Conservation (phyloP, 1,139 yeast genomes). For the Taphrina deformans region DNA sequence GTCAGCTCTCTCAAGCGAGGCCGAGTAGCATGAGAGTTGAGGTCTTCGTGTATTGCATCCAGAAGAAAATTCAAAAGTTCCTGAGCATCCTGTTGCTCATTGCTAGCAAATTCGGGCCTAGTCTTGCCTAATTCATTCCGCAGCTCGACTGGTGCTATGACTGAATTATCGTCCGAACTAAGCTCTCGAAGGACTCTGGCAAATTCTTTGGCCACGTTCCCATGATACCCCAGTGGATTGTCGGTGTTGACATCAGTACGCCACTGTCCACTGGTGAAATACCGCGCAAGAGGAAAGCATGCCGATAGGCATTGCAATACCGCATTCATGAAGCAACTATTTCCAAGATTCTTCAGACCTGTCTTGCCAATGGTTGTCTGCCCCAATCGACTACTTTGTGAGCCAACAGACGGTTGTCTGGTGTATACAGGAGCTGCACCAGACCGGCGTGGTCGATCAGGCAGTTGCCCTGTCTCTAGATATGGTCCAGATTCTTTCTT, state of each 20-base stretch:
- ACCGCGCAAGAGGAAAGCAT: constrained; percentile 51
- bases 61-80: constrained; percentile 82
- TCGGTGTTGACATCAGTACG: constrained; percentile 70
- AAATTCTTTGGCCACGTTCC: constrained; percentile 72
- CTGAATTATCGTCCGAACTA: constrained; percentile 54
- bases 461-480: constrained; percentile 5
- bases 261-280: constrained; percentile 57
- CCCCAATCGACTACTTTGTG: constrained; percentile 36
- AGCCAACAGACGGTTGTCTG: constrained; percentile 36
- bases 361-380: constrained; percentile 45
- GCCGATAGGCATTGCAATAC: constrained; percentile 77
- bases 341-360: constrained; percentile 80
- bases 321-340: constrained; percentile 92
- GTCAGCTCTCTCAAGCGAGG: constrained; percentile 61
- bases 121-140: constrained; percentile 60
- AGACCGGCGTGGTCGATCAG: constrained; percentile 9
- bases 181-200: constrained; percentile 64
- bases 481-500: constrained; percentile 3
- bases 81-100: constrained; percentile 90
- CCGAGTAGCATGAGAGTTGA: constrained; percentile 65
- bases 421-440: constrained; percentile 21
- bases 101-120: constrained; percentile 69
- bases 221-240: constrained; percentile 80
- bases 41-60: constrained; percentile 86
- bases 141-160: constrained; percentile 53